phyloP scores from a whole-genome alignment of 441 rosid genomes.

The Mallotus repandus region DNA sequence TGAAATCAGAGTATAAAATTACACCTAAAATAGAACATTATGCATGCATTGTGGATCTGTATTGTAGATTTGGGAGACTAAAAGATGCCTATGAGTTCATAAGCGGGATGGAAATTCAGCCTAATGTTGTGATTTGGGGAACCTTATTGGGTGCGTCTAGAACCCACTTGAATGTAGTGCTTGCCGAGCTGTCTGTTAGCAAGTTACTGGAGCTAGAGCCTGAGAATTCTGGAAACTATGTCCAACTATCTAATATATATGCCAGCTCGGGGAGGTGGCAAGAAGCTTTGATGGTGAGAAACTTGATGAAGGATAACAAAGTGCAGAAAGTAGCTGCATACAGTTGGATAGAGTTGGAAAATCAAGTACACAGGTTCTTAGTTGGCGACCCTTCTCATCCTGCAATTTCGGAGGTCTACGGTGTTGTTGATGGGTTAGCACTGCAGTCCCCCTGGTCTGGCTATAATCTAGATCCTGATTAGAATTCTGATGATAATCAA shows the following conservation, averaged over 20 bases:
- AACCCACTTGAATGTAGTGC: conserved; percentile 4
- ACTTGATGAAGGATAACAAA: conserved; percentile 6
- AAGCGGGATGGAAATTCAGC: not conserved
- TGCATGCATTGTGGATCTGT: conserved; percentile 18
- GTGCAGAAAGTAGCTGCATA: conserved; percentile 7
- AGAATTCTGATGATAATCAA: not conserved
- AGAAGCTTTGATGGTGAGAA: not conserved
- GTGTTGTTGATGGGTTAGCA: conserved; percentile 1
- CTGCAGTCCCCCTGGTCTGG: conserved; percentile 3
- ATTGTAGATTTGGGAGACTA: not conserved
- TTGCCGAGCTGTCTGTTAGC: not conserved
- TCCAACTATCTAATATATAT: conserved; percentile 9
- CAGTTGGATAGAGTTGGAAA: conserved; percentile 17
- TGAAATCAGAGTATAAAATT: conserved; percentile 5
- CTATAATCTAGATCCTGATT: not conserved
- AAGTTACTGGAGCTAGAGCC: conserved; percentile 8
- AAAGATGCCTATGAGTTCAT: conserved; percentile 10
- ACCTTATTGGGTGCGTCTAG: conserved; percentile 14
- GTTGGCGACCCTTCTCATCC: not conserved
- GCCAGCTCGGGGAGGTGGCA: conserved; percentile 1
- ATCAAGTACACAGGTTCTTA: conserved; percentile 10
- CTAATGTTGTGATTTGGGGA: conserved; percentile 14
- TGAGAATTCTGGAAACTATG: conserved; percentile 9
- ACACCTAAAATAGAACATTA: conserved; percentile 16
- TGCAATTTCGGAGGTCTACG: conserved; percentile 5